Conservation (phyloP, 116 monocot genomes). For the Iris pallida region DNA sequence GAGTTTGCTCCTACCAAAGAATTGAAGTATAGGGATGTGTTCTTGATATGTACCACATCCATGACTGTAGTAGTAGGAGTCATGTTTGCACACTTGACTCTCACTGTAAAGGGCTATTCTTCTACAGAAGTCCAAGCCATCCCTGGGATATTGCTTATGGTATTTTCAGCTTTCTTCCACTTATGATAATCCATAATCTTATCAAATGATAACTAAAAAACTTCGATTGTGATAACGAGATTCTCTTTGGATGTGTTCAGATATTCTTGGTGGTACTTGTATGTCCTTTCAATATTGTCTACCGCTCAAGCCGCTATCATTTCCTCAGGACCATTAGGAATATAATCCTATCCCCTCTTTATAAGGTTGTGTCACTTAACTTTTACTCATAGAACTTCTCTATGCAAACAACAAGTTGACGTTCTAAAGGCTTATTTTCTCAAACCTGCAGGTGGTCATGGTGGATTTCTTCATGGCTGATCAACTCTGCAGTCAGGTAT, state of each 20-base stretch:
- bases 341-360: slow-evolving; percentile 84
- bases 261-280: slow-evolving; percentile 63
- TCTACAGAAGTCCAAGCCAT: slow-evolving; percentile 66
- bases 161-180: slow-evolving; percentile 19
- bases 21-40: slow-evolving; percentile 80
- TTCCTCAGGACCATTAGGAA: slow-evolving; percentile 78
- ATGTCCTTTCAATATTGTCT: slow-evolving; percentile 87
- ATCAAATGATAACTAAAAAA: slow-evolving; percentile 37
- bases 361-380: slow-evolving; percentile 55
- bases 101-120: slow-evolving; percentile 50
- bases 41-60: slow-evolving; percentile 82
- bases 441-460: slow-evolving; percentile 76
- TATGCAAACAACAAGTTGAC: slow-evolving; percentile 3
- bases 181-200: slow-evolving; percentile 1
- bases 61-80: slow-evolving; percentile 81
- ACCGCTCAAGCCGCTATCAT: slow-evolving; percentile 59
- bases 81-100: slow-evolving; percentile 67
- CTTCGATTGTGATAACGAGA: slow-evolving; percentile 2
- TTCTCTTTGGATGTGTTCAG: slow-evolving; percentile 32
- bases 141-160: slow-evolving; percentile 85
- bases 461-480: slow-evolving; percentile 99
- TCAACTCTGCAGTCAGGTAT: slow-evolving; percentile 98
- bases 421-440: slow-evolving; percentile 3
- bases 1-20: slow-evolving; percentile 84
- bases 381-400: background rate